These are phyloP conservation scores for Coelastrella sp. DNA, from an alignment of 139 green algal species.

Conservation along the genomic window DNA sequence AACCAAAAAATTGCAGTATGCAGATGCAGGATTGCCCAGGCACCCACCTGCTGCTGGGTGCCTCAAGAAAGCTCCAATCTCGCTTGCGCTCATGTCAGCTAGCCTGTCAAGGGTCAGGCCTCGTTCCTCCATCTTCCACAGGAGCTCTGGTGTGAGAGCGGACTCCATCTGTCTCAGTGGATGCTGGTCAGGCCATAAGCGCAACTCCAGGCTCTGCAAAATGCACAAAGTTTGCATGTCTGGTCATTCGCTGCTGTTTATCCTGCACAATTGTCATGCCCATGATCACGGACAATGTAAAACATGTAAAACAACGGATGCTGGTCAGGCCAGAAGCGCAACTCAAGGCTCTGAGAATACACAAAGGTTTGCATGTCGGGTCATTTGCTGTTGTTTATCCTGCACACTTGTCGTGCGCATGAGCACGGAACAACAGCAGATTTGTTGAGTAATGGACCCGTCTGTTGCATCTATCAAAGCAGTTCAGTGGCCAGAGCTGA, in stretches of 20 bases:
- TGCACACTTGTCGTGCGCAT: no score
- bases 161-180: constrained; percentile 91
- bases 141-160: constrained; percentile 76
- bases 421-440: no score
- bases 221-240: neutral
- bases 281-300: no score
- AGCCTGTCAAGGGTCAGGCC: constrained; percentile 82
- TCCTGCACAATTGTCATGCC: no score
- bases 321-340: constrained; percentile 89
- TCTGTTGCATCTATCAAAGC: no score
- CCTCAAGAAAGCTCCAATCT: constrained; percentile 89
- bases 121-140: constrained; percentile 92
- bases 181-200: constrained; percentile 93
- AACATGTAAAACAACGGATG: no score
- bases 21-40: neutral
- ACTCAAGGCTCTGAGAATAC: constrained; percentile 85
- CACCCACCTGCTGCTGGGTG: constrained; percentile 79
- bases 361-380: no score
- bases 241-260: no score
- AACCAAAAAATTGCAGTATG: no score
- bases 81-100: constrained; percentile 85
- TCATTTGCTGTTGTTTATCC: no score
- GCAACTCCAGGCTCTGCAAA: constrained; percentile 80
- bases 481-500: no score
- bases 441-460: no score